Evolutionary conservation across 257 asterid genomes (phyloP).

Genomic region (Haberlea rhodopensis): DNA sequence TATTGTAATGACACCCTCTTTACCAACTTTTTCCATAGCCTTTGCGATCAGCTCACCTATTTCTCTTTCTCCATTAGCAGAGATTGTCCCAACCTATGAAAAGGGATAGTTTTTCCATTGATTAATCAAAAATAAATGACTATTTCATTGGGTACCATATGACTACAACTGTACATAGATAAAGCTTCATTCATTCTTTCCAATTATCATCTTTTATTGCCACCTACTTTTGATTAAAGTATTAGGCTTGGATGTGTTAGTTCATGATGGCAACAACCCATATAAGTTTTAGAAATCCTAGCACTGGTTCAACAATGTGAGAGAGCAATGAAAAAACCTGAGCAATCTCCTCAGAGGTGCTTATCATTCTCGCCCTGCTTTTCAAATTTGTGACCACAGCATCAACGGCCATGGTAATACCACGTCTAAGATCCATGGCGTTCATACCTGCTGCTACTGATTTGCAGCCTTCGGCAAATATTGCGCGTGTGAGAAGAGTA

Average conservation of each 20-base stretch:
- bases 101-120: not conserved
- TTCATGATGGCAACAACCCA: too few relatives aligned
- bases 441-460: conserved; percentile 18
- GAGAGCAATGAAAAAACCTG: conserved; percentile 56
- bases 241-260: not conserved
- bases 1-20: too few relatives aligned
- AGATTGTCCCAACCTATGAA: conserved; percentile 84
- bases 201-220: not conserved
- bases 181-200: not conserved
- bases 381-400: too few relatives aligned
- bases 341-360: conserved; percentile 97
- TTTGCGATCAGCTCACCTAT: conserved; percentile 79
- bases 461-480: conserved; percentile 14
- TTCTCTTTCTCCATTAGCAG: conserved; percentile 90
- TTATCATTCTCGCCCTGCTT: conserved; percentile 46
- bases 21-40: too few relatives aligned
- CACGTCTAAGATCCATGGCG: not conserved
- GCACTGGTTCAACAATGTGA: not conserved
- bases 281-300: too few relatives aligned
- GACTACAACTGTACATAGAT: not conserved
- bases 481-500: conserved; percentile 14
- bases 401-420: too few relatives aligned
- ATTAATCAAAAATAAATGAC: not conserved
- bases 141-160: not conserved
- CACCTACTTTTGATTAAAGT: not conserved